phyloP scores from a whole-genome alignment of 1,284 basidiomycete genomes.

The Tranzscheliella williamsii region DNA sequence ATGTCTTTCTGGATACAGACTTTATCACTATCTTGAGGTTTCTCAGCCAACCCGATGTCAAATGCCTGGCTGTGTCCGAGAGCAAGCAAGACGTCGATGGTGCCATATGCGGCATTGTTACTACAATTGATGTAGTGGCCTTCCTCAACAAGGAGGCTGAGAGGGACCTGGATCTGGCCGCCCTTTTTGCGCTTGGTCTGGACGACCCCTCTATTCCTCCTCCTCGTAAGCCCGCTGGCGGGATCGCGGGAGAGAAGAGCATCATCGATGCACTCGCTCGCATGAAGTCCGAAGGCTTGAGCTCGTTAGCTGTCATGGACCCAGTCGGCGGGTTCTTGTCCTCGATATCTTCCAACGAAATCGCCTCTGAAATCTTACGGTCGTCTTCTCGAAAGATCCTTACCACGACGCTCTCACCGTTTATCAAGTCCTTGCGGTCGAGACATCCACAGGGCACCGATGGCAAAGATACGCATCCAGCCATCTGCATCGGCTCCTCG shows the following conservation, averaged over 20 bases:
- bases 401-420: slow-evolving; percentile 14
- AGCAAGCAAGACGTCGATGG: slow-evolving; percentile 3
- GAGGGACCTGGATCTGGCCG: slow-evolving; percentile 4
- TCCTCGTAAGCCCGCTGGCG: slow-evolving; percentile 13
- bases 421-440: slow-evolving; percentile 31
- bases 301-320: slow-evolving; percentile 28
- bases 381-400: slow-evolving; percentile 35
- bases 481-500: slow-evolving; percentile 23
- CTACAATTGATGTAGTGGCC: slow-evolving; percentile 17
- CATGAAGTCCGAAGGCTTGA: slow-evolving; percentile 22
- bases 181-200: slow-evolving; percentile 8
- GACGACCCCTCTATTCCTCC: slow-evolving; percentile 3
- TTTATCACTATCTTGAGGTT: slow-evolving; percentile 8
- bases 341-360: slow-evolving; percentile 23
- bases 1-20: slow-evolving; percentile 9
- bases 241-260: slow-evolving; percentile 32
- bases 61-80: slow-evolving; percentile 18
- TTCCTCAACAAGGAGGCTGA: slow-evolving; percentile 22
- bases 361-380: slow-evolving; percentile 23
- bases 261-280: slow-evolving; percentile 30
- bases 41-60: slow-evolving; percentile 11
- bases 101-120: slow-evolving; percentile 27
- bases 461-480: slow-evolving; percentile 34
- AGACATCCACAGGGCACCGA: slow-evolving; percentile 27
- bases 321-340: slow-evolving; percentile 33